A percentile compares a stretch with the other conserved stretches of the same genome.
These are phyloP conservation scores for Stipa capillata DNA, from an alignment of 176 grass and related monocot genomes.

Conservation along the genomic window DNA sequence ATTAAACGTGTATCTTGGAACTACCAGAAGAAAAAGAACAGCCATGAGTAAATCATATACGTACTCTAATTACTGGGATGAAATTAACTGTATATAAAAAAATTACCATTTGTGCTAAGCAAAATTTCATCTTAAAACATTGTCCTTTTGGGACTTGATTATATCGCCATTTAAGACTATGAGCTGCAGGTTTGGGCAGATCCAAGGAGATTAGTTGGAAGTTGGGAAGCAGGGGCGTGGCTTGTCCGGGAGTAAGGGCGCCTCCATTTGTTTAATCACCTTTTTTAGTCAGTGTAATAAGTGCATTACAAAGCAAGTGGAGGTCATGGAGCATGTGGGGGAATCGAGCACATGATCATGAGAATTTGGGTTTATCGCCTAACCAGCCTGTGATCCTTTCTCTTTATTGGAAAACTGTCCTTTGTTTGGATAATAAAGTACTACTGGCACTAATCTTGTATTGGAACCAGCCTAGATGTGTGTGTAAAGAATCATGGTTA, in stretches of 20 bases:
- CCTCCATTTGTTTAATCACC: constrained; percentile 29
- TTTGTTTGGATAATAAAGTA: constrained; percentile 22
- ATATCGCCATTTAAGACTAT: constrained; percentile 11
- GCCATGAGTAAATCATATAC: no score
- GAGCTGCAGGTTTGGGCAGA: constrained; percentile 17
- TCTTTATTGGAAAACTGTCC: constrained; percentile 8
- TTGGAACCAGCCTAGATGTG: constrained; percentile 38
- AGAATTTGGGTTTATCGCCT: constrained; percentile 6
- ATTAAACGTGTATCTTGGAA: no score
- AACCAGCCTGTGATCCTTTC: neutral
- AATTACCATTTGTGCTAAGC: neutral
- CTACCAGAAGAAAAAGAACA: no score
- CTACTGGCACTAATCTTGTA: constrained; percentile 21
- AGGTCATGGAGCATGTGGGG: constrained; percentile 32
- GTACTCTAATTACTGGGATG: no score
- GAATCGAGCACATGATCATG: constrained; percentile 40
- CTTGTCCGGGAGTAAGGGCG: constrained; percentile 53
- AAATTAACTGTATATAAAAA: neutral
- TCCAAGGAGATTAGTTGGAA: constrained; percentile 43
- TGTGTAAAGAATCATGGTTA: constrained; percentile 33
- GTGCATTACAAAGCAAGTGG: constrained; percentile 24
- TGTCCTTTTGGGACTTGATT: constrained; percentile 4
- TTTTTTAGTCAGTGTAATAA: neutral
- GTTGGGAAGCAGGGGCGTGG: constrained; percentile 53
- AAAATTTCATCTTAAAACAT: neutral